Evolutionary conservation across 202 grass and related monocot genomes (phyloP).

Genomic region (Alloteropsis angusta): DNA sequence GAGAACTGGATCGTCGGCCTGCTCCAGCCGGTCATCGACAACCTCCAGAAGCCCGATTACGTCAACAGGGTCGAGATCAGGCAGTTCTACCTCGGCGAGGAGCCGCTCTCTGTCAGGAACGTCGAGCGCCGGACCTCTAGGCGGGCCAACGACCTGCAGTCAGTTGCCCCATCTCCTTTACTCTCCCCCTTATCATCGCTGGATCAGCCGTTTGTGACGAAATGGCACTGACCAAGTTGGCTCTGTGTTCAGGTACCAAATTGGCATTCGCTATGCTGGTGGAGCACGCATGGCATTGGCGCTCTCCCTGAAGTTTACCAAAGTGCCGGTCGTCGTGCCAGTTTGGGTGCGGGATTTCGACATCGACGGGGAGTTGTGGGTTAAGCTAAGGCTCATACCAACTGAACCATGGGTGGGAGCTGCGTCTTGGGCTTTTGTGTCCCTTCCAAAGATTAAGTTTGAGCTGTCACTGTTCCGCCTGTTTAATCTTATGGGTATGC

Average conservation of each 20-base stretch:
- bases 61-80: conserved; percentile 91
- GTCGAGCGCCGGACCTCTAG: conserved; percentile 84
- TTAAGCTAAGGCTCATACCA: conserved; percentile 83
- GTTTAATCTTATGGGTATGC: conserved; percentile 94
- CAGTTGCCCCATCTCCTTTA: no score
- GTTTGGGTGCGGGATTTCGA: conserved; percentile 96
- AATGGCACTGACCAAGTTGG: not conserved
- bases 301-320: conserved; percentile 71
- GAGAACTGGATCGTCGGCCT: conserved; percentile 90
- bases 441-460: conserved; percentile 88
- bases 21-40: conserved; percentile 88
- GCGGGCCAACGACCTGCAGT: conserved; percentile 83
- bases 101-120: conserved; percentile 83
- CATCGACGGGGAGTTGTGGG: conserved; percentile 93
- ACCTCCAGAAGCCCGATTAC: conserved; percentile 80
- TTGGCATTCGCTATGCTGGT: conserved; percentile 91
- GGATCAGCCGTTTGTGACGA: not conserved
- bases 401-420: conserved; percentile 93
- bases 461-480: conserved; percentile 76
- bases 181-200: not conserved
- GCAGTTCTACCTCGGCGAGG: conserved; percentile 93
- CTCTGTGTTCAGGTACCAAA: conserved; percentile 69
- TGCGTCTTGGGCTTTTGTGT: conserved; percentile 97
- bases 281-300: conserved; percentile 86
- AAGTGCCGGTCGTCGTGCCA: conserved; percentile 64